phyloP scores from a whole-genome alignment of 2,329 filamentous ascomycete genomes.

The Cytospora piceae region DNA sequence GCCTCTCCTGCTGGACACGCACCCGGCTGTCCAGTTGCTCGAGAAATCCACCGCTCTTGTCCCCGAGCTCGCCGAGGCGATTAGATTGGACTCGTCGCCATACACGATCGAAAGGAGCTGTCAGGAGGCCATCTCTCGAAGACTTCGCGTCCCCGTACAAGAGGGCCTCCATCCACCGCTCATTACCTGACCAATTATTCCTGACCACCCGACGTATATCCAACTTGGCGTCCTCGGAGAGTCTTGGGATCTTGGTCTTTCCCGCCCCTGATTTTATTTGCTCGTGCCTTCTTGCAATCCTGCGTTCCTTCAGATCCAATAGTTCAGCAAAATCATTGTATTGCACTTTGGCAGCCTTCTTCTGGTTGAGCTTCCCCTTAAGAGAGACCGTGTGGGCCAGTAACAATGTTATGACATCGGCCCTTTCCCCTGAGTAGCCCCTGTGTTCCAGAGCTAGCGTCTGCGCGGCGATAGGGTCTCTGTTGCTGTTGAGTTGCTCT shows the following conservation, averaged over 20 bases:
- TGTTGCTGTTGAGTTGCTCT: conserved; percentile 32
- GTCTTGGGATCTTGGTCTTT: not conserved
- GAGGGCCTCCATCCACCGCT: conserved; percentile 73
- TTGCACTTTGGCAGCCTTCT: conserved; percentile 59
- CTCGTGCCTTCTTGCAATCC: conserved; percentile 59
- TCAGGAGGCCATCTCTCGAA: conserved; percentile 65
- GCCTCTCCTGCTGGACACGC: conserved; percentile 65
- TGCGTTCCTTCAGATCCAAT: conserved; percentile 64
- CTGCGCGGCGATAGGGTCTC: conserved; percentile 53
- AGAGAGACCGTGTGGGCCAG: conserved; percentile 75
- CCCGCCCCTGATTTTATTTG: conserved; percentile 39
- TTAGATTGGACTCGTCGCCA: conserved; percentile 70
- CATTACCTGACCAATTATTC: conserved; percentile 79
- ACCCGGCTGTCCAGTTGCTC: conserved; percentile 74
- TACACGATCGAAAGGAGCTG: conserved; percentile 68
- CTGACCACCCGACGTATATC: conserved; percentile 64
- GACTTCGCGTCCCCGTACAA: conserved; percentile 66
- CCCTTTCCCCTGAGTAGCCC: conserved; percentile 59
- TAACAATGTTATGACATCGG: conserved; percentile 65
- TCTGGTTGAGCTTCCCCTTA: conserved; percentile 59
- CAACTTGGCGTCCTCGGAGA: conserved; percentile 48
- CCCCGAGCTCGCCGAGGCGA: conserved; percentile 59
- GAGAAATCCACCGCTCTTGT: conserved; percentile 56
- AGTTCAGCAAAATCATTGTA: conserved; percentile 68
- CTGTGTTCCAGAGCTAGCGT: conserved; percentile 62